Conservation (phyloP, 306 rosid species). For the Vigna hirtella region DNA sequence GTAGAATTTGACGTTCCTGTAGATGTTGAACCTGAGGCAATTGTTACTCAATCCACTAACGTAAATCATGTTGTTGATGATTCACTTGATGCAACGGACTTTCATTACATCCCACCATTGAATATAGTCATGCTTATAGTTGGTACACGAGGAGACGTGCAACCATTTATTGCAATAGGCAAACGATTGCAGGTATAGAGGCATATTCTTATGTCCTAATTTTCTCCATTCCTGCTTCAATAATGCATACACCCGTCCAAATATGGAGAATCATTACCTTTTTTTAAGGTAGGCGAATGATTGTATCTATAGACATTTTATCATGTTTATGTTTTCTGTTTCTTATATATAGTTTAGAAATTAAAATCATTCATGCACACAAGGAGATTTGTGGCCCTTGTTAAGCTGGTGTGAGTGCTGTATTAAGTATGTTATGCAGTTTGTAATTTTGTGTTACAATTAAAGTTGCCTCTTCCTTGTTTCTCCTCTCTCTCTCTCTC, state of each 20-base stretch:
- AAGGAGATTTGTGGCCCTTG: neutral
- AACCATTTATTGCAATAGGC: constrained; percentile 94
- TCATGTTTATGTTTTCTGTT: neutral
- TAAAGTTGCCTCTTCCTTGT: no score
- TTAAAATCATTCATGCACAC: neutral
- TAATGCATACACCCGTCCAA: neutral
- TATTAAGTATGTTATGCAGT: no score
- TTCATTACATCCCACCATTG: constrained; percentile 73
- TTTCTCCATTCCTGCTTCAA: constrained; percentile 16
- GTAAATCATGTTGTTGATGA: constrained; percentile 59
- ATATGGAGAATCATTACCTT: neutral
- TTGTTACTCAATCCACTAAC: constrained; percentile 49
- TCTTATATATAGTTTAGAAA: neutral
- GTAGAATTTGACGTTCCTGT: constrained; percentile 90
- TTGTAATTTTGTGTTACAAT: no score
- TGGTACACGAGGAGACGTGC: constrained; percentile 99
- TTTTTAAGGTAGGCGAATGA: neutral
- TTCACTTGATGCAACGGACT: constrained; percentile 65
- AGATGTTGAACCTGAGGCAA: constrained; percentile 69
- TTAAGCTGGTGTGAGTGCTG: no score
- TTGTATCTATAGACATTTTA: constrained; percentile 11
- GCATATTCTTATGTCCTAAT: constrained; percentile 35
- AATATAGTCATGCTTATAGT: constrained; percentile 92
- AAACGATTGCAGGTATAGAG: constrained; percentile 86
- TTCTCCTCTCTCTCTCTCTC: no score